Conservation (phyloP, 192 early-diverging fungal species). For the Entomortierella parvispora region DNA sequence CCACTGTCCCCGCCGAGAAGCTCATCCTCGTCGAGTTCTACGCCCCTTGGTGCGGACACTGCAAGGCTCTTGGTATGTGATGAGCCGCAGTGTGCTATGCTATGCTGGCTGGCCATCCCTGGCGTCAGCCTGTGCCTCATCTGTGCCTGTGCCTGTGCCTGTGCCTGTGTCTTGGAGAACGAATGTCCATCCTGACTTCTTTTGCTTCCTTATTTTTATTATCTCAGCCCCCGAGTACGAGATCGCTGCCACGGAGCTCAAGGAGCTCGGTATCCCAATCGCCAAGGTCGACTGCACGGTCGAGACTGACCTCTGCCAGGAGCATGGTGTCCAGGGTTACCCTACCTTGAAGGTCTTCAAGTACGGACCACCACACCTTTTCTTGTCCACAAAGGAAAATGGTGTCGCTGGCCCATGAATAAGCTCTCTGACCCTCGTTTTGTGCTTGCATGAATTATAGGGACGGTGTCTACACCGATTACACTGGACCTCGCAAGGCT, state of each 20-base stretch:
- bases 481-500: slow-evolving; percentile 89
- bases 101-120: no score
- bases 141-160: no score
- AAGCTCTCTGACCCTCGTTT: background rate
- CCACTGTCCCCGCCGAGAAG: slow-evolving; percentile 67
- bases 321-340: slow-evolving; percentile 88
- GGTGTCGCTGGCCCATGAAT: no score
- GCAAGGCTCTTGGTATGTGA: slow-evolving; percentile 82
- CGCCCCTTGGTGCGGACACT: slow-evolving; percentile 99
- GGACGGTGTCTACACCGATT: slow-evolving; percentile 74
- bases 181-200: no score
- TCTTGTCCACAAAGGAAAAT: background rate
- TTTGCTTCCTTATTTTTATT: slow-evolving; percentile 6
- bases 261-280: slow-evolving; percentile 75
- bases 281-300: slow-evolving; percentile 99
- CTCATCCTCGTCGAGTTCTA: slow-evolving; percentile 94
- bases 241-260: slow-evolving; percentile 87
- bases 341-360: slow-evolving; percentile 93
- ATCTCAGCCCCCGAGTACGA: slow-evolving; percentile 93
- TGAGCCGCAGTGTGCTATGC: no score
- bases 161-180: no score
- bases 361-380: no score
- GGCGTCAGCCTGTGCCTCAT: no score
- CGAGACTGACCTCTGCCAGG: slow-evolving; percentile 83
- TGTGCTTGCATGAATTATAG: slow-evolving; percentile 22